These are phyloP conservation scores for Gastroboletus turbinatus DNA, from an alignment of 1,284 basidiomycete species.

Conservation along the genomic window DNA sequence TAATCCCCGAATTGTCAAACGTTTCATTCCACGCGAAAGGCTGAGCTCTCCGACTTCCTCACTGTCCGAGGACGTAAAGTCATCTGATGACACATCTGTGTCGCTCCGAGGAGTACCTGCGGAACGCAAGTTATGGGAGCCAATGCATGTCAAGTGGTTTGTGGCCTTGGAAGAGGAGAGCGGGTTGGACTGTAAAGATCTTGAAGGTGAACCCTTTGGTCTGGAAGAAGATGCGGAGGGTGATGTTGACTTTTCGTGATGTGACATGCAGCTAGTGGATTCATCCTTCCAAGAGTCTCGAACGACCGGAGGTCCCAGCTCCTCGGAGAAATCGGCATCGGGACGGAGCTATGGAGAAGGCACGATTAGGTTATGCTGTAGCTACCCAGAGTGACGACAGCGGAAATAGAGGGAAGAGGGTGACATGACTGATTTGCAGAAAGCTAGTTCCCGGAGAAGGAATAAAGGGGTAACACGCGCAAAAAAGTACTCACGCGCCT, in stretches of 20 bases:
- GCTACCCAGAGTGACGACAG: not conserved
- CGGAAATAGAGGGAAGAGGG: not conserved
- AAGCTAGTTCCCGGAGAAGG: not conserved
- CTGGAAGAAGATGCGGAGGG: constrained; percentile 19
- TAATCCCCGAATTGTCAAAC: constrained; percentile 40
- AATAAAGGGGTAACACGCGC: not conserved
- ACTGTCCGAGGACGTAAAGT: constrained; percentile 39
- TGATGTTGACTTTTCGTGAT: constrained; percentile 24
- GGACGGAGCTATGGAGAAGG: constrained; percentile 58
- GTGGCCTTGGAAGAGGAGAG: constrained; percentile 7
- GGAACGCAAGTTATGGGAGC: constrained; percentile 10
- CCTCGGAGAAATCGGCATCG: constrained; percentile 60
- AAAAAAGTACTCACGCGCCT: constrained; percentile 50
- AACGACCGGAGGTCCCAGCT: constrained; percentile 67
- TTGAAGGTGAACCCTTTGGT: constrained; percentile 15
- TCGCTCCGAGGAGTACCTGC: constrained; percentile 26
- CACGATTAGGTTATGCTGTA: constrained; percentile 12
- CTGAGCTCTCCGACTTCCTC: constrained; percentile 42
- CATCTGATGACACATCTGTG: constrained; percentile 37
- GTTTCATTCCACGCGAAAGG: constrained; percentile 39
- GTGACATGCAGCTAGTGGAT: constrained; percentile 8
- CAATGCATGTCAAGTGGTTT: not conserved
- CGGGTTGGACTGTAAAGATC: constrained; percentile 7
- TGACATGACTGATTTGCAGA: not conserved
- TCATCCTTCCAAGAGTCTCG: constrained; percentile 71